Evolutionary conservation across 371 early-diverging fungal species (phyloP), one percentile per base, ranked within the genome.

Genomic region (Mucor velutinosus): DNA sequence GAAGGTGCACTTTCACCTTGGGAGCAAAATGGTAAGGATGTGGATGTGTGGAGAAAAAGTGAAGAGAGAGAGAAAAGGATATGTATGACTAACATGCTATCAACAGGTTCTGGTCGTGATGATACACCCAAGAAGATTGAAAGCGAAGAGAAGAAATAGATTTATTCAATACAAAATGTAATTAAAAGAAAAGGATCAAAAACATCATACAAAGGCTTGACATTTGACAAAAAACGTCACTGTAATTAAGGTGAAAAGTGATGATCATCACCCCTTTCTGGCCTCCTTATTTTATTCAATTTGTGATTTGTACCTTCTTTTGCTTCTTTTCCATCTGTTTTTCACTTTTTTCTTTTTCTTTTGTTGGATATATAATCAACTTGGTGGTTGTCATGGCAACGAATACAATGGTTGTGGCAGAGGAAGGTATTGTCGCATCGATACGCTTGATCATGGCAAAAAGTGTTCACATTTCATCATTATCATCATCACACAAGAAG

Each of bases 1-100:
- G 95, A 95, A 70, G 86, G 87, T 17, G 91, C 93, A 70, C 81
- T 89, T 62, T 91, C 93, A 65, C 93, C 95, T 58, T 95, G 95
- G 95, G 95, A 95, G 73, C 94, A 93, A 77, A 87, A 85, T 57
- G 94, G 94, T 79, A 77, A 74, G 65, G 29, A 17, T 32, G 5
- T 30, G 65, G 29, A 15, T 30, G 15, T n/a, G n/a, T n/a, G n/a
- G n/a, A n/a, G n/a, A n/a, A n/a, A 1, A 29, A n/a, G n/a, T 51
- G 21, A 7, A 51, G 4, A 51, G 12, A 53, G 23, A 45, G n/a
- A n/a, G 45, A 3, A 14, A 25, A 23, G 10, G 0, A 7, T 53
- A 25, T 61, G 37, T 37, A 12, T 37, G 14, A 35, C 33, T 23
- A 53, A 41, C 57, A 59, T 53, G 45, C 3, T n/a, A 19, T 45